Conservation (phyloP, 148 eudicot species). For the Chenopodium berlandieri region DNA sequence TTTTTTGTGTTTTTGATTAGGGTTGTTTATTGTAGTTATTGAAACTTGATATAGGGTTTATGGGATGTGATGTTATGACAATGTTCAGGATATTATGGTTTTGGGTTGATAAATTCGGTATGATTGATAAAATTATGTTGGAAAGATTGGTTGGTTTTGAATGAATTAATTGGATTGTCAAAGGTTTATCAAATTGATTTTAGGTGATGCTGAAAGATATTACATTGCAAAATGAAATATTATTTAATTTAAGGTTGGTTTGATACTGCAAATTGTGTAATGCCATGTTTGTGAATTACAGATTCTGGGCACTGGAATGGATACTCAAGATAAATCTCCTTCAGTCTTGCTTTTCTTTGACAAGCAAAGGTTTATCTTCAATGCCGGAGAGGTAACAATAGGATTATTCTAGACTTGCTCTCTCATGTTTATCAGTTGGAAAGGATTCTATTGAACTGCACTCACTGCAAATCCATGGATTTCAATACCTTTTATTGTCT, state of each 20-base stretch:
- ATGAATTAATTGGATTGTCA: neutral
- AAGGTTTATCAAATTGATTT: neutral
- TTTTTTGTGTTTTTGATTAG: conserved; percentile 13
- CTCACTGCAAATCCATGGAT: neutral
- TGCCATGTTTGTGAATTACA: conserved; percentile 26
- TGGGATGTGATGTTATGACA: neutral
- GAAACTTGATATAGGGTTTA: neutral
- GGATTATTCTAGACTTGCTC: neutral
- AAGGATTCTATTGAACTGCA: conserved; percentile 5
- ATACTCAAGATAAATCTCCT: conserved; percentile 91
- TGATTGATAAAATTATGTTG: neutral
- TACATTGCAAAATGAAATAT: neutral
- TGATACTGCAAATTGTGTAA: neutral
- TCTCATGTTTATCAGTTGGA: neutral
- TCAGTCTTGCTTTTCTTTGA: conserved; percentile 91
- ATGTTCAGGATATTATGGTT: neutral
- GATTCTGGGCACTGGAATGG: conserved; percentile 97
- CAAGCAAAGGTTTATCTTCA: conserved; percentile 83
- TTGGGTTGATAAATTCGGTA: neutral
- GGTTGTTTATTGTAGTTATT: neutral
- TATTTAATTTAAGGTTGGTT: neutral
- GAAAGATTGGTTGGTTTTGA: neutral
- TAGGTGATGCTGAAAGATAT: neutral
- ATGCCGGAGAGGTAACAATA: conserved; percentile 89
- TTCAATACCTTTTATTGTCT: neutral